A percentile compares a stretch with the other conserved stretches of the same genome.
phyloP scores from a whole-genome alignment of 108 stramenopile genomes.

The Fragilaria radians region DNA sequence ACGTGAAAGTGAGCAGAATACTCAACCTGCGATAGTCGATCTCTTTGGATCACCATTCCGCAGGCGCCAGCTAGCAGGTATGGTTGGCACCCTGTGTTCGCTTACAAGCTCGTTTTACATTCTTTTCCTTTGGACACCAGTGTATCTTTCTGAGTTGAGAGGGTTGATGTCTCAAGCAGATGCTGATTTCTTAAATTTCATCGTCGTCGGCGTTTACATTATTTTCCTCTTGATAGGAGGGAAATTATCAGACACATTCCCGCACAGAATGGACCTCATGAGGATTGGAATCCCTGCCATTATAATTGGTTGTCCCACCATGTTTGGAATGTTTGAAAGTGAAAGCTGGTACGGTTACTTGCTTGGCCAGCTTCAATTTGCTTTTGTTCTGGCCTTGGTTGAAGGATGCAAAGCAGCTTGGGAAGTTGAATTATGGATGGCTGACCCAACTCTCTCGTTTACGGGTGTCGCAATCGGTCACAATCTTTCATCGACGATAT shows the following conservation, averaged over 20 bases:
- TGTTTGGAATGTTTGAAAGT: constrained; percentile 64
- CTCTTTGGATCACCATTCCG: constrained; percentile 47
- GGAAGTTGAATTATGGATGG: constrained; percentile 68
- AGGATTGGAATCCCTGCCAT: constrained; percentile 50
- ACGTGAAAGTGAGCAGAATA: constrained; percentile 26
- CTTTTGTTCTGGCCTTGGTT: constrained; percentile 35
- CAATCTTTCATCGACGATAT: constrained; percentile 44
- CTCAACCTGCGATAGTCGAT: constrained; percentile 40
- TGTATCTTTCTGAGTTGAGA: constrained; percentile 51
- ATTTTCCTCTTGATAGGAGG: constrained; percentile 33
- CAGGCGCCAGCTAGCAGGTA: constrained; percentile 45
- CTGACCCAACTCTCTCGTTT: constrained; percentile 56
- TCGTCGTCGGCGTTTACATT: constrained; percentile 46
- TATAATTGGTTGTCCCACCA: constrained; percentile 45
- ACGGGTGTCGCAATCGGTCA: constrained; percentile 65
- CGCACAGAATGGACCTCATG: constrained; percentile 50
- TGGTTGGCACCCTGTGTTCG: constrained; percentile 46
- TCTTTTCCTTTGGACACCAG: constrained; percentile 54
- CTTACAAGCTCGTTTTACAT: constrained; percentile 46
- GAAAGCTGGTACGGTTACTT: constrained; percentile 39
- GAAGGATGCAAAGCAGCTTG: constrained; percentile 60
- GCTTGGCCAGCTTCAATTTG: constrained; percentile 45
- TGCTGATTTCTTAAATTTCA: constrained; percentile 52
- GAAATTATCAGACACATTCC: constrained; percentile 41
- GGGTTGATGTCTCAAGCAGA: constrained; percentile 46